Evolutionary conservation across 176 grass and related monocot genomes (phyloP).

Genomic region (Zea mays): DNA sequence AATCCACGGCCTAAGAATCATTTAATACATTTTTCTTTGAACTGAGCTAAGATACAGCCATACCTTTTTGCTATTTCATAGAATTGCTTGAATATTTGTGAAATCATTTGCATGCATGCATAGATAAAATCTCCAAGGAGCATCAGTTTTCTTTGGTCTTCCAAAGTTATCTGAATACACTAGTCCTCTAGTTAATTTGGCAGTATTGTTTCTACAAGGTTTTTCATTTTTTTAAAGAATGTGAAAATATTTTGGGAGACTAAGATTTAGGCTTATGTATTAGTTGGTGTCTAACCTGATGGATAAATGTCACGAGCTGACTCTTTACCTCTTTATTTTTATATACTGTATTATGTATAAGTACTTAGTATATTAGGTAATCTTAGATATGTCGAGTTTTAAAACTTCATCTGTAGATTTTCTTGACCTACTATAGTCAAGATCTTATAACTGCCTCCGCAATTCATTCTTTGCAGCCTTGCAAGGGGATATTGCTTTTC

Average conservation of each 20-base stretch:
- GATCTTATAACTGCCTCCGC: slow-evolving; percentile 22
- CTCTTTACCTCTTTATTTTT: neutral
- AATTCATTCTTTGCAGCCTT: slow-evolving; percentile 70
- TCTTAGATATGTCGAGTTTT: neutral
- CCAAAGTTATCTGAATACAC: neutral
- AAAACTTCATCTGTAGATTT: slow-evolving; percentile 19
- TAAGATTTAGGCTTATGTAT: slow-evolving; percentile 15
- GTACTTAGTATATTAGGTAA: slow-evolving; percentile 11
- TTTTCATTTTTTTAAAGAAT: neutral
- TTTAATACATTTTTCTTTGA: slow-evolving; percentile 1
- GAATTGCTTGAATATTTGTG: slow-evolving; percentile 1
- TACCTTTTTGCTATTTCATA: slow-evolving; percentile 9
- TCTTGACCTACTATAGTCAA: slow-evolving; percentile 10
- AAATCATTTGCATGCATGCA: slow-evolving; percentile 5
- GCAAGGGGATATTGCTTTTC: slow-evolving; percentile 99
- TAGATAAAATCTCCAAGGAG: neutral
- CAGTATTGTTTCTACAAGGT: neutral
- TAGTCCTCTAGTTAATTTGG: slow-evolving; percentile 8
- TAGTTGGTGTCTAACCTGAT: slow-evolving; percentile 7
- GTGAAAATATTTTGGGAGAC: slow-evolving; percentile 28
- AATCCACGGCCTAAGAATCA: neutral
- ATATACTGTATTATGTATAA: neutral
- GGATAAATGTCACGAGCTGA: neutral
- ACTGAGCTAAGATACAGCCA: neutral
- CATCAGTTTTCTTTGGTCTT: neutral